phyloP scores from a whole-genome alignment of 805 yeast genomes.

The Tetrapisispora taiwanensis region DNA sequence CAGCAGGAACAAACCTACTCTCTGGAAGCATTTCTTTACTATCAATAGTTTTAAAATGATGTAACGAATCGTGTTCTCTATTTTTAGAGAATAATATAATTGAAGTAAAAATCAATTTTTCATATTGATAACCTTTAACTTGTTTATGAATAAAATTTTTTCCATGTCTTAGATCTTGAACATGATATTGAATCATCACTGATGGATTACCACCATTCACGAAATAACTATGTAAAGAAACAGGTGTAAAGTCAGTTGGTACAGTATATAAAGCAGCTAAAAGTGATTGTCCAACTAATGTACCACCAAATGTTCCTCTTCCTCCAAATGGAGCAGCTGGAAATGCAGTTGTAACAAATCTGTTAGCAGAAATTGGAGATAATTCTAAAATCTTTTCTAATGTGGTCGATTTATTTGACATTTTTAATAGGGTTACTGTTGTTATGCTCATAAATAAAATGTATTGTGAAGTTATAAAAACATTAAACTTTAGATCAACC shows the following conservation, averaged over 20 bases:
- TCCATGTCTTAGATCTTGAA: conserved; percentile 42
- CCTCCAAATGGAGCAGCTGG: conserved; percentile 41
- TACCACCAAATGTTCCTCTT: conserved; percentile 64
- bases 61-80: conserved; percentile 8
- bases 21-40: not conserved
- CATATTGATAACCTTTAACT: conserved; percentile 47
- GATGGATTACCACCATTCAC: conserved; percentile 42
- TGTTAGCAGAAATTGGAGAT: conserved; percentile 10
- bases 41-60: conserved; percentile 17
- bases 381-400: conserved; percentile 18
- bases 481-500: no score
- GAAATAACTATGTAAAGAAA: conserved; percentile 55
- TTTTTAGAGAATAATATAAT: conserved; percentile 36
- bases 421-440: not conserved
- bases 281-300: conserved; percentile 54
- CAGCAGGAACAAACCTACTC: conserved; percentile 9
- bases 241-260: conserved; percentile 40
- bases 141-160: conserved; percentile 43
- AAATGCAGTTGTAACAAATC: conserved; percentile 16
- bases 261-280: conserved; percentile 48
- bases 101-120: conserved; percentile 41
- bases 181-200: conserved; percentile 43
- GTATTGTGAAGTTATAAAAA: not conserved
- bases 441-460: not conserved
- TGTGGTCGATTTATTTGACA: conserved; percentile 3